Evolutionary conservation across 192 early-diverging fungal species (phyloP), one percentile per base, ranked within the genome.

Genomic region (Tieghemiomyces parasiticus): DNA sequence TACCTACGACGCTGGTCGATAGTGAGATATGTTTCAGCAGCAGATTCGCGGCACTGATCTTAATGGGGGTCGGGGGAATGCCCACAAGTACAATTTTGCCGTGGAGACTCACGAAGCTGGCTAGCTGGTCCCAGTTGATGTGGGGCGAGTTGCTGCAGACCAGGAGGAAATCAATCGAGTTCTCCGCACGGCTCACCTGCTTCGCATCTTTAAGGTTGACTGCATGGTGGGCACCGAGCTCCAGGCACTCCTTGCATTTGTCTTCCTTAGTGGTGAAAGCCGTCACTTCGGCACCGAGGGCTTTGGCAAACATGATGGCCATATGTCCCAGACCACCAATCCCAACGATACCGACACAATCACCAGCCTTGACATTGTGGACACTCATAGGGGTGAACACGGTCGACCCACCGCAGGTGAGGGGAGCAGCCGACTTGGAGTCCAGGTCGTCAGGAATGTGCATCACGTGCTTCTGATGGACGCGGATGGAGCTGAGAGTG

Each of bases 371-470:
- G n/a, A 80, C 55, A 12, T 69, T 59, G 52, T 70, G 67, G 2
- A 69, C 68, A 30, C 68, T 67, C 16, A 88, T 58, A 8, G 84
- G 74, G 24, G 62, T 64, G 59, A 77, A 88, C 9, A 85, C 78
- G 20, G 86, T 80, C 9, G 78, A 71, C 3, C 86, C 86, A 16
- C 84, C 84, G 61, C 86, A 86, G 42, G 85, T 68, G 52, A 88
- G 56, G 2, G 84, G 78, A 6, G 72, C 86, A 3, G 78, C 79
- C 55, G 74, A 71, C 24, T 69, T 61, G 8, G 69, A 59, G 10
- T 65, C 69, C 34, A 74, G 72, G 14, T 26, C 45, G 1, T 55
- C 66, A 19, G 73, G 73, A 38, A 74, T 71, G 4, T 10, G 49
- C 12, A 50, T 50, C 22, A 28, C 49, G 26, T 26, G 26, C 2